Evolutionary conservation across 257 asterid species (phyloP), one percentile per base, ranked within the genome.

Genomic region (Gentiana macrophylla): DNA sequence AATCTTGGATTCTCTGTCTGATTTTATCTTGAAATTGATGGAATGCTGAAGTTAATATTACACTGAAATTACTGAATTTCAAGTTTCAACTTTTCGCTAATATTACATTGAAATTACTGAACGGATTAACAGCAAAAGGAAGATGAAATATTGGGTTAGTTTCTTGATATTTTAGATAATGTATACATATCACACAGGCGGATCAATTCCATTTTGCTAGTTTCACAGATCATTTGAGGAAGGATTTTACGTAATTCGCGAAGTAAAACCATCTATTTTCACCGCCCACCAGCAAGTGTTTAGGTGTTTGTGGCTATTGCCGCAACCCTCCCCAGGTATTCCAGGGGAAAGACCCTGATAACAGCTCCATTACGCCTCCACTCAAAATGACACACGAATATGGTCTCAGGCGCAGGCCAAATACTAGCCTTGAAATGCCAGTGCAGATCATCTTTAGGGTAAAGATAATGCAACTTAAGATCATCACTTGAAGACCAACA

Each of bases 251-350:
- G 38, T 52, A 32, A 37, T 52, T 52, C 7, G 56, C 56, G 1
- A 52, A 9, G 12, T 52, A 52, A 52, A 52, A 52, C 41, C 56
- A 52, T 52, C 41, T 52, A 32, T 38, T 52, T 52, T 52, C 1
- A 9, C 55, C 0, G 3, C 5, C 56, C 56, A 52, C 35, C 36
- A 52, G 10, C 56, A 34, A 34, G 33, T 12, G 9, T 52, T 52
- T 5, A 8, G 3, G 0, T 1, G 3, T 13, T n/a, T 13, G 4
- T 32, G 10, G 34, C 2, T 34, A 2, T 4, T 4, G 7, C 55
- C 55, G 8, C 37, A 50, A 3, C 1, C 46, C 5, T 41, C 9
- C 9, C 3, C 3, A 8, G 55, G 10, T 2, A 50, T 1, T 1
- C 7, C 11, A 1, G 2, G 1, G 15, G 35, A 34, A 50, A 50